Evolutionary conservation across 306 rosid species (phyloP), one percentile per base, ranked within the genome.

Genomic region (Trifolium pratense): DNA sequence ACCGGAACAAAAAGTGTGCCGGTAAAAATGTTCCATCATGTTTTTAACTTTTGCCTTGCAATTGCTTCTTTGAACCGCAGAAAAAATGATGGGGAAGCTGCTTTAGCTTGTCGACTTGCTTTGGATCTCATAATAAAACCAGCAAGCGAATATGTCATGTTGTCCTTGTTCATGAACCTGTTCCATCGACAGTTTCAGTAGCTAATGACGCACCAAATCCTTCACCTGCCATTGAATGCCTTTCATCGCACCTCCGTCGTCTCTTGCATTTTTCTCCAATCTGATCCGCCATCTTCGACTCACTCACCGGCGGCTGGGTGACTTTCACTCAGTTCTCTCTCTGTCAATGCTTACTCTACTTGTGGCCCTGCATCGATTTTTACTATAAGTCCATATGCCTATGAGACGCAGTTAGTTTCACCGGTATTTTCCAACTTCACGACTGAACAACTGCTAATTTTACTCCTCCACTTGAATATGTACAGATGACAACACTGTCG

Each of bases 401-500:
- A 94, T 64, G 99, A 94, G 76, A 94, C 97, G 7, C 99, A 94
- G 71, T 74, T 91, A 70, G 99, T 94, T 77, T 94, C 99, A 14
- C 99, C 99, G 2, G 96, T 91, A 40, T 91, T 89, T 79, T 94
- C 99, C 56, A 88, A 92, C 69, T 88, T 89, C 79, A 84, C 96
- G 25, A 94, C 99, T 14, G 97, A 94, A 79, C 99, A 31, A 94
- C 99, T 21, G 99, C 96, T 77, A 82, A 92, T 73, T 91, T 78
- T 78, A 94, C 98, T 73, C 98, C 99, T 26, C 98, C 98, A 46
- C 91, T 95, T 1, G 99, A 94, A 82, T 89, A 97, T 71, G 89
- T 91, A 81, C 95, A 89, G 67, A 69, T 85, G 87, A 94, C 99
- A 49, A 91, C 99, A 63, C 97, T 97, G 43, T 89, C 99, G 51